Evolutionary conservation across 495 filamentous ascomycete genomes (phyloP).

Genomic region (Aspergillus campestris): DNA sequence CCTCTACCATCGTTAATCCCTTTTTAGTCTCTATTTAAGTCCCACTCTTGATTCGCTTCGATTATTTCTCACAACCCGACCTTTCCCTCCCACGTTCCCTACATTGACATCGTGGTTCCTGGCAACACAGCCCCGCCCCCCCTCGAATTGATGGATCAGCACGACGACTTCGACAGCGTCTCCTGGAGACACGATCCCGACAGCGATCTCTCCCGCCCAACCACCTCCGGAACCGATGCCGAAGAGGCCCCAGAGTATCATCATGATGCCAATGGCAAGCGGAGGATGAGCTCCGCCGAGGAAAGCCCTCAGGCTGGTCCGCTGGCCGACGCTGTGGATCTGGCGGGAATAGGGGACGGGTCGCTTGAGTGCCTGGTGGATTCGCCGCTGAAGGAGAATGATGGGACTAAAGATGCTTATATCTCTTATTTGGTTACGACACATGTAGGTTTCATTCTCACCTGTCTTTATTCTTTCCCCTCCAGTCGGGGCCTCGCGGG

Average conservation of each 20-base stretch:
- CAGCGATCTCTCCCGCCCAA: conserved; percentile 41
- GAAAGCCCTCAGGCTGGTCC: conserved; percentile 45
- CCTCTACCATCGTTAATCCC: too few species aligned
- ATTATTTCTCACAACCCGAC: too few species aligned
- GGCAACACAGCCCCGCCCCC: conserved; percentile 2
- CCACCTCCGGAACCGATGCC: conserved; percentile 35
- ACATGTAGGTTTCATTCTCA: conserved; percentile 47
- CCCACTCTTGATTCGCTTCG: too few species aligned
- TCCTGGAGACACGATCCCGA: conserved; percentile 49
- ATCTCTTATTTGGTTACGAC: conserved; percentile 93
- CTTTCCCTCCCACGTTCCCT: too few species aligned
- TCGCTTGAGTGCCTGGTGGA: conserved; percentile 75
- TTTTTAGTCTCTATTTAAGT: too few species aligned
- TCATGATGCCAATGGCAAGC: conserved; percentile 44
- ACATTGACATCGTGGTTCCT: too few species aligned
- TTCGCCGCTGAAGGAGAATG: conserved; percentile 80
- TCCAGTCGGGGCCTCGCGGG: neutral
- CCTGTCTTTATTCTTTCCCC: neutral
- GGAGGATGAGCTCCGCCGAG: conserved; percentile 39
- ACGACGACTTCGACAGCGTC: conserved; percentile 53
- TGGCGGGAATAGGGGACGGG: conserved; percentile 66
- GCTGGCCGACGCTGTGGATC: conserved; percentile 49
- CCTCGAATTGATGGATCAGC: conserved; percentile 34
- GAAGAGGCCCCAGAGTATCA: conserved; percentile 24
- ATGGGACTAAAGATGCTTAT: conserved; percentile 96